Conservation (phyloP, 441 rosid genomes). For the Bruguiera hainesii region DNA sequence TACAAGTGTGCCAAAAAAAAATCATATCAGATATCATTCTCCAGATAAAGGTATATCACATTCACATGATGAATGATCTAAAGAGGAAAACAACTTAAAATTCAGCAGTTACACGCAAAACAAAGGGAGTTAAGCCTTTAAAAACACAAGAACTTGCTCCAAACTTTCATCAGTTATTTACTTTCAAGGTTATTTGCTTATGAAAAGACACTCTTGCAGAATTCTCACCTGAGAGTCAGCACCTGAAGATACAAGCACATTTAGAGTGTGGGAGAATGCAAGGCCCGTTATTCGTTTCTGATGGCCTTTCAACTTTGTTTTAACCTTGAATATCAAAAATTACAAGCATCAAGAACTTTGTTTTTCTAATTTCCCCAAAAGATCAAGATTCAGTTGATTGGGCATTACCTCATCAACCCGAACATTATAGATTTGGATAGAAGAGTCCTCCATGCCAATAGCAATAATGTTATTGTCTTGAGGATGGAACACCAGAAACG, state of each 20-base stretch:
- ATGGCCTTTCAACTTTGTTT: constrained; percentile 49
- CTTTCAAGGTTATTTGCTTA: neutral
- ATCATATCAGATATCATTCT: neutral
- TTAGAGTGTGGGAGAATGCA: constrained; percentile 45
- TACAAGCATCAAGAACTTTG: neutral
- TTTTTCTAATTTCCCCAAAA: neutral
- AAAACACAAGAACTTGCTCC: neutral
- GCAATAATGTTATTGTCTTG: constrained; percentile 63
- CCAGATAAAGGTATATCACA: neutral
- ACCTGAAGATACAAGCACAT: constrained; percentile 51
- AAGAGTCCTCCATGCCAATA: constrained; percentile 57
- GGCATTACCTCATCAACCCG: constrained; percentile 43
- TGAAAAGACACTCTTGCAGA: neutral
- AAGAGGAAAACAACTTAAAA: neutral
- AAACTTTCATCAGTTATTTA: neutral
- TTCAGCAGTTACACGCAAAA: neutral
- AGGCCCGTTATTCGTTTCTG: constrained; percentile 45
- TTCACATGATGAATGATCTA: neutral
- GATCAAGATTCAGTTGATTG: neutral
- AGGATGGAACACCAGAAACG: constrained; percentile 58
- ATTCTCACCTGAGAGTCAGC: constrained; percentile 53
- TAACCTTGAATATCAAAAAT: constrained; percentile 30
- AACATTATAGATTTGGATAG: constrained; percentile 44
- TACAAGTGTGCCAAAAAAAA: neutral
- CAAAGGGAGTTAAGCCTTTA: neutral